phyloP scores from a whole-genome alignment of 139 green algal genomes.

The Micromonas commoda region DNA sequence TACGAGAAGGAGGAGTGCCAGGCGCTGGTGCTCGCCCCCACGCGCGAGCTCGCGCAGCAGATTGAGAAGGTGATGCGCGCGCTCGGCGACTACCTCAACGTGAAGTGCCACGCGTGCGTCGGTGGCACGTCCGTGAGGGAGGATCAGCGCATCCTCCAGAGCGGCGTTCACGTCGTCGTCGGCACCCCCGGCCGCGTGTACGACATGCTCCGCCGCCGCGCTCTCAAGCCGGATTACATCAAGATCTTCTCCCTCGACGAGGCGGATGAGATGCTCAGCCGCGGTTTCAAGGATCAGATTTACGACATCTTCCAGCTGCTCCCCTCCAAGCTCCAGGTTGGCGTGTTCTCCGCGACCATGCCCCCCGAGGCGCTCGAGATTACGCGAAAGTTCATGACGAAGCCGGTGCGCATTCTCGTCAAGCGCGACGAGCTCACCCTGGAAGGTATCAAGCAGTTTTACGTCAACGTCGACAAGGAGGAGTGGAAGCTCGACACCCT shows the following conservation, averaged over 20 bases:
- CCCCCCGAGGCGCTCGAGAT: constrained; percentile 98
- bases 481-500: constrained; percentile 99
- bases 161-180: constrained; percentile 87
- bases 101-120: constrained; percentile 99
- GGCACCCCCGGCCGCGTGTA: constrained; percentile 96
- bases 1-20: constrained; percentile 89
- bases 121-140: constrained; percentile 94
- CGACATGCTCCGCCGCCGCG: constrained; percentile 95
- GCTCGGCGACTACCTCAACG: constrained; percentile 75
- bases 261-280: constrained; percentile 97
- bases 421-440: constrained; percentile 99
- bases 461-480: constrained; percentile 84
- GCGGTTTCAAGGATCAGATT: constrained; percentile 99
- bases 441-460: constrained; percentile 99
- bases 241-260: constrained; percentile 97
- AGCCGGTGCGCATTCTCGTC: constrained; percentile 98
- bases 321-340: constrained; percentile 96
- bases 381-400: constrained; percentile 99
- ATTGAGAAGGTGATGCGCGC: constrained; percentile 99
- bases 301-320: constrained; percentile 99
- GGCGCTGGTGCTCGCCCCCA: constrained; percentile 95
- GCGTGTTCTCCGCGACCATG: constrained; percentile 97
- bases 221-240: constrained; percentile 78
- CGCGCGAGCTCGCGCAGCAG: constrained; percentile 98
- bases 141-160: constrained; percentile 88